A percentile compares a stretch with the other conserved stretches of the same genome.
Evolutionary conservation across 106 monocot species (phyloP).

Genomic region (Iris macrosiphon): DNA sequence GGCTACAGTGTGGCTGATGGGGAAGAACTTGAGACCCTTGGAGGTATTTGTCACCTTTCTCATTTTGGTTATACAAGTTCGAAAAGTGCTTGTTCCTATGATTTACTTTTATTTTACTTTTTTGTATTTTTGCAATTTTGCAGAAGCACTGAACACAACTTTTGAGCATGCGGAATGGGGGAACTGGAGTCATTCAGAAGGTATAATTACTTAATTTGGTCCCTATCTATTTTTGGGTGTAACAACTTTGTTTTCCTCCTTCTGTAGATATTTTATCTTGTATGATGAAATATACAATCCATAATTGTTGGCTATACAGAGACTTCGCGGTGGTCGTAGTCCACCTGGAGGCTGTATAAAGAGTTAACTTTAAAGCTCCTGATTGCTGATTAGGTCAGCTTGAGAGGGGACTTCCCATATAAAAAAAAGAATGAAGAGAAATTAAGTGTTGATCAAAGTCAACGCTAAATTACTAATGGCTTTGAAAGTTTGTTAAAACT

Average conservation of each 20-base stretch:
- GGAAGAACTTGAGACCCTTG: conserved; percentile 71
- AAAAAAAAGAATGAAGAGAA: too few species aligned
- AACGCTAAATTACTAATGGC: too few species aligned
- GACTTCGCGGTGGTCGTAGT: too few species aligned
- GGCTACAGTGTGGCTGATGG: conserved; percentile 61
- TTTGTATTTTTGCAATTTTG: conserved; percentile 16
- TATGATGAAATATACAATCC: too few species aligned
- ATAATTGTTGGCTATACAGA: too few species aligned
- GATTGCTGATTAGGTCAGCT: too few species aligned
- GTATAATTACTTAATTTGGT: conserved; percentile 35
- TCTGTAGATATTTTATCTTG: neutral
- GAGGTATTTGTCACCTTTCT: conserved; percentile 77
- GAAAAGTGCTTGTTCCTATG: neutral
- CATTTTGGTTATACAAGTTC: too few species aligned
- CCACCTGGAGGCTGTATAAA: too few species aligned
- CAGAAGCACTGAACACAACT: conserved; percentile 63
- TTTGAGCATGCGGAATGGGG: conserved; percentile 76
- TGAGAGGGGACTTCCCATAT: too few species aligned
- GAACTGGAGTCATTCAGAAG: conserved; percentile 74
- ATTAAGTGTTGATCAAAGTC: too few species aligned
- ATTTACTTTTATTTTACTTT: neutral
- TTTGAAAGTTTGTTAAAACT: too few species aligned
- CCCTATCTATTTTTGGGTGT: neutral
- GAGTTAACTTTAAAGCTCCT: too few species aligned
- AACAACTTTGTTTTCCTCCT: neutral